Percentiles rank a stretch among this genome's conserved stretches.
Evolutionary conservation across 139 green algal genomes (phyloP).

Genomic region (Ettlia oleoabundans): DNA sequence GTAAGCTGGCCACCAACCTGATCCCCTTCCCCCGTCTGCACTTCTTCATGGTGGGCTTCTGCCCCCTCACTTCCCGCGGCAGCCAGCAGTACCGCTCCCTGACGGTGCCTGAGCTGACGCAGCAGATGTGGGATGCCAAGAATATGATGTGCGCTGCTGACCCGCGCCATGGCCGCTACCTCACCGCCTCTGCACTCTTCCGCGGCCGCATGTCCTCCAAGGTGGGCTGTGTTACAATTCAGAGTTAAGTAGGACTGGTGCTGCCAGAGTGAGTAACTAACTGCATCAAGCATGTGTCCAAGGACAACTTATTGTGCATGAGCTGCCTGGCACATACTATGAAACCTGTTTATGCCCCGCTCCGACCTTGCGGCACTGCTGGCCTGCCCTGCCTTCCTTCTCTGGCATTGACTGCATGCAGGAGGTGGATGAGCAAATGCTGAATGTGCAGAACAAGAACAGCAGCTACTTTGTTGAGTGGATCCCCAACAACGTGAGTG

Average conservation of each 20-base stretch:
- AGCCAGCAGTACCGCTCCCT: constrained; percentile 96
- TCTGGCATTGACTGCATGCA: constrained; percentile 21
- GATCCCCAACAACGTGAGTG: constrained; percentile 98
- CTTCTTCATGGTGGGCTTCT: constrained; percentile 99
- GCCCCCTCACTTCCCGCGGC: constrained; percentile 94
- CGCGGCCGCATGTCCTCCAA: constrained; percentile 97
- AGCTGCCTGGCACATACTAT: no score
- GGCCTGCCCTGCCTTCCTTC: background rate
- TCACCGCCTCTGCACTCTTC: constrained; percentile 97
- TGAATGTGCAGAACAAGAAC: constrained; percentile 99
- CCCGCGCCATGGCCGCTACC: constrained; percentile 96
- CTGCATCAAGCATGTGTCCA: no score
- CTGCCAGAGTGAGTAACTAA: no score
- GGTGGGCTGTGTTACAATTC: constrained; percentile 48
- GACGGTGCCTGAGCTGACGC: constrained; percentile 98
- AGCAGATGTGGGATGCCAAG: constrained; percentile 99
- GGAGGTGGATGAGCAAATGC: constrained; percentile 99
- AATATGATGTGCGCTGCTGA: constrained; percentile 99
- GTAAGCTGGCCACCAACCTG: constrained; percentile 99
- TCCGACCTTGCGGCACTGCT: background rate
- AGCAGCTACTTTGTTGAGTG: constrained; percentile 99
- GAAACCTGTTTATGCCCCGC: no score
- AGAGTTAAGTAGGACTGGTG: no score
- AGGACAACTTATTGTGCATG: no score
- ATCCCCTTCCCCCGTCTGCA: constrained; percentile 99